Base-by-base conservation (phyloP, 2,329 filamentous ascomycete species). In the Lecanoromycetidae sp. region DNA sequence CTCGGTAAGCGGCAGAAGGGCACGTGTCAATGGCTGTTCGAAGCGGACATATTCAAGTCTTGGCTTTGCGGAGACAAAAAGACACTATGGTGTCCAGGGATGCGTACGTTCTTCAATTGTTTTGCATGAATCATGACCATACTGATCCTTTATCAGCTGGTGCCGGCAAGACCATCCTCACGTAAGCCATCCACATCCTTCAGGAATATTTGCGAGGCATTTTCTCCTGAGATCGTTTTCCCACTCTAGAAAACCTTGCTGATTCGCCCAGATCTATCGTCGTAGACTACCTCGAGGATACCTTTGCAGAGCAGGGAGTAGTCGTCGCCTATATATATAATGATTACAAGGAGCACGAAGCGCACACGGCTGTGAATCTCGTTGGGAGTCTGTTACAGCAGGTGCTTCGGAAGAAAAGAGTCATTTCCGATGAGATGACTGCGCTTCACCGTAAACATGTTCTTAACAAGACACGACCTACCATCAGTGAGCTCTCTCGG, bases 351-450 rank as follows among this genome's bases (percentile, higher is more conserved):
- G 48, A 55, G 5, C 46, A 30, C 10, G 33, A 46, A 20, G 32
- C 19, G 19, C 53, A 53, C 23, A 52, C 42, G 4, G 19, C 44
- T 9, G 29, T 13, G 23, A 46, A 48, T 17, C 38, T 55, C 5
- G n/a, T 55, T 22, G 48, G 49, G n/a, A 48, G 44, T 19, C 37
- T 55, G 3, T 22, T 52, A 10, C 48, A 49, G 40, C 53, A 55
- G 26, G 12, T 55, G 23, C 19, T 53, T 15, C 48, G 27, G 15
- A 8, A 29, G 5, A 23, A 33, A 8, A 22, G 4, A 1, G 10
- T n/a, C 3, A 8, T 44, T 5, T 33, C 29, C 15, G 29, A 20
- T 26, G 30, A 44, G 1, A 15, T 44, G 4, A 17, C 19, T 12
- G 20, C 15, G 20, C 41, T 35, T 22, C n/a, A 44, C 22, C 29